Percentiles rank a stretch among this genome's conserved stretches.
Evolutionary conservation across 1,139 yeast genomes (phyloP).

Genomic region (Pichia norvegensis): DNA sequence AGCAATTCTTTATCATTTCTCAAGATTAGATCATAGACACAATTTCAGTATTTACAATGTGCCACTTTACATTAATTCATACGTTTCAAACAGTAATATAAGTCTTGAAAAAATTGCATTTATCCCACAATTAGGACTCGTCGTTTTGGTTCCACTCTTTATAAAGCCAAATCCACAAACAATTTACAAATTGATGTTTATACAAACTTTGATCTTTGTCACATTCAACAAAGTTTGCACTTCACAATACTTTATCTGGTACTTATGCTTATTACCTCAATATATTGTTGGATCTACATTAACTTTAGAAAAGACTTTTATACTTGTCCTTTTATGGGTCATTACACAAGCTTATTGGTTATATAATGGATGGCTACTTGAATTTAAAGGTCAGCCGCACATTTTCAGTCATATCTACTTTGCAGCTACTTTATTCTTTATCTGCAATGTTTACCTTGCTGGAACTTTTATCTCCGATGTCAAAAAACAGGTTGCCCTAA

Average conservation of each 20-base stretch:
- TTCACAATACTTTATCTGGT: constrained; percentile 92
- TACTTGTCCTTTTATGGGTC: constrained; percentile 46
- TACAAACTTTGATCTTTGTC: constrained; percentile 90
- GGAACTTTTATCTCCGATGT: constrained; percentile 47
- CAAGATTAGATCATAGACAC: constrained; percentile 86
- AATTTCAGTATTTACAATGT: constrained; percentile 86
- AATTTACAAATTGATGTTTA: constrained; percentile 57
- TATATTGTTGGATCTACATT: constrained; percentile 43
- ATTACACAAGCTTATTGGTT: constrained; percentile 73
- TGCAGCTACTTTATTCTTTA: constrained; percentile 59
- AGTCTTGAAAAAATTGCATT: constrained; percentile 54
- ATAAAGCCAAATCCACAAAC: constrained; percentile 16
- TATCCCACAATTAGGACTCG: constrained; percentile 68
- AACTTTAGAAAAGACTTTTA: constrained; percentile 9
- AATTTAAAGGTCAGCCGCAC: constrained; percentile 65
- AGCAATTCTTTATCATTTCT: constrained; percentile 75
- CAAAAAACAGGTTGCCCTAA: constrained; percentile 1
- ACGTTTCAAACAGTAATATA: not conserved
- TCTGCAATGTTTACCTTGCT: constrained; percentile 55
- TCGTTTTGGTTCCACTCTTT: constrained; percentile 50
- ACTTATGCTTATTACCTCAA: constrained; percentile 73
- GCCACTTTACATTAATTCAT: constrained; percentile 59
- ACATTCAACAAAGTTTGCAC: constrained; percentile 92
- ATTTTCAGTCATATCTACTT: constrained; percentile 57
- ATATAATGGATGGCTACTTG: constrained; percentile 66